phyloP scores from a whole-genome alignment of 768 basidiomycete species.

The Hypholoma fasciculare region DNA sequence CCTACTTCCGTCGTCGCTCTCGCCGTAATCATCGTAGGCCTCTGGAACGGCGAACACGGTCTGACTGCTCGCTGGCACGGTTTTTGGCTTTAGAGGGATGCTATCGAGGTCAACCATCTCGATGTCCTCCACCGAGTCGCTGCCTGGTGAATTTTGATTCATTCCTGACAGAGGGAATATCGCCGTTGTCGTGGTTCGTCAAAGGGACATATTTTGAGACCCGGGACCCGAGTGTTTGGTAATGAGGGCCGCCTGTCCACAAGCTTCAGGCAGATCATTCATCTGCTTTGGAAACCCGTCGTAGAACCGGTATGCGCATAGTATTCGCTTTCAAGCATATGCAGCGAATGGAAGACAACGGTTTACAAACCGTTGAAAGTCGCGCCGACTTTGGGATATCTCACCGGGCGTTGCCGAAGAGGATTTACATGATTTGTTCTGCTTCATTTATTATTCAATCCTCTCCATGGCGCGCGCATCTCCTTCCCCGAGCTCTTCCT shows the following conservation, averaged over 20 bases:
- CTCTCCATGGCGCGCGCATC: slow-evolving; percentile 6
- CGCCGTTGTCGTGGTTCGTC: slow-evolving; percentile 4
- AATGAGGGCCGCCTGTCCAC: neutral
- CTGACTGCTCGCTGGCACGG: slow-evolving; percentile 11
- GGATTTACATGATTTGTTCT: neutral
- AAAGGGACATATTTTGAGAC: slow-evolving; percentile 3
- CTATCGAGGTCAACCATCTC: slow-evolving; percentile 34
- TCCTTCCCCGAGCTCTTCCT: slow-evolving; percentile 14
- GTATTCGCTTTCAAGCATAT: too few species aligned
- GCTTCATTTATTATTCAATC: neutral
- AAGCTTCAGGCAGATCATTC: neutral
- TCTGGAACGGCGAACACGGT: neutral
- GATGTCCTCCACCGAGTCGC: slow-evolving; percentile 29
- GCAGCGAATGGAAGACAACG: too few species aligned
- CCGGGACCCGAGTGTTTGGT: slow-evolving; percentile 1
- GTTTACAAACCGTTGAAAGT: too few species aligned
- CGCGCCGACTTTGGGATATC: neutral
- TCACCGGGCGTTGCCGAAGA: neutral
- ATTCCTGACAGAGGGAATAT: slow-evolving; percentile 16
- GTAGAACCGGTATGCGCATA: too few species aligned
- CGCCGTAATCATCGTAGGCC: slow-evolving; percentile 6
- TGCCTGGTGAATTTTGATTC: slow-evolving; percentile 33
- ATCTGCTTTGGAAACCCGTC: neutral
- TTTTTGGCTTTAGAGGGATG: slow-evolving; percentile 14
- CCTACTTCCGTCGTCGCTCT: slow-evolving; percentile 36